phyloP scores from a whole-genome alignment of 768 basidiomycete species.

The Lactifluus hygrophoroides region DNA sequence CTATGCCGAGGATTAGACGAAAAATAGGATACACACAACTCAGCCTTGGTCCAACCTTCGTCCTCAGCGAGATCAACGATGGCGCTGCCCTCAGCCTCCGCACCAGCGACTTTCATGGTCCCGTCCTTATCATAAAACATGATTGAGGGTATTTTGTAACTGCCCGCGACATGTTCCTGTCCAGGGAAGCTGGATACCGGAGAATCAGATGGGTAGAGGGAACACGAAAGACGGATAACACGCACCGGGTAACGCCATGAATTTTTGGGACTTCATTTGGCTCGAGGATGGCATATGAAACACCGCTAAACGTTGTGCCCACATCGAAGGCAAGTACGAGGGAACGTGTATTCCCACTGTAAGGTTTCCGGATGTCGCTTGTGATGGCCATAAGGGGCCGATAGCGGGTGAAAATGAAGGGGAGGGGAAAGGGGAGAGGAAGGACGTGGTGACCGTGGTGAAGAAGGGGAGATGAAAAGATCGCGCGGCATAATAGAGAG shows the following conservation, averaged over 20 bases:
- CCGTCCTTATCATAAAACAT: conserved; percentile 67
- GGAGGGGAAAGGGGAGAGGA: background rate
- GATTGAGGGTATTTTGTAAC: conserved; percentile 73
- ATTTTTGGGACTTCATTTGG: conserved; percentile 78
- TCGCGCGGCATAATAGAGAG: background rate
- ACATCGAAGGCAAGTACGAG: conserved; percentile 75
- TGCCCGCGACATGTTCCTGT: conserved; percentile 79
- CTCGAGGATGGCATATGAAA: conserved; percentile 76
- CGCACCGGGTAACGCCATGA: conserved; percentile 74
- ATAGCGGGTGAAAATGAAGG: background rate
- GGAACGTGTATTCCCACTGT: conserved; percentile 51
- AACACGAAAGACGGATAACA: too few relatives aligned
- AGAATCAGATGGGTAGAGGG: background rate
- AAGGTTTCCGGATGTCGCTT: conserved; percentile 66
- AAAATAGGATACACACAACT: conserved; percentile 46
- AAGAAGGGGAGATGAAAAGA: background rate
- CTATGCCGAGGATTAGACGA: background rate
- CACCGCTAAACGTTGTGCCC: conserved; percentile 78
- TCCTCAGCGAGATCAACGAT: conserved; percentile 62
- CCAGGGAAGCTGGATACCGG: conserved; percentile 55
- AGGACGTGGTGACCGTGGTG: background rate
- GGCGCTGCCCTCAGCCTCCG: conserved; percentile 60
- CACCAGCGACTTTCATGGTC: conserved; percentile 61
- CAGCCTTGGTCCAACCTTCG: conserved; percentile 66
- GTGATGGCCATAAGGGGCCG: conserved; percentile 38